Evolutionary conservation across 257 asterid genomes (phyloP).

Genomic region (Lithospermum erythrorhizon): DNA sequence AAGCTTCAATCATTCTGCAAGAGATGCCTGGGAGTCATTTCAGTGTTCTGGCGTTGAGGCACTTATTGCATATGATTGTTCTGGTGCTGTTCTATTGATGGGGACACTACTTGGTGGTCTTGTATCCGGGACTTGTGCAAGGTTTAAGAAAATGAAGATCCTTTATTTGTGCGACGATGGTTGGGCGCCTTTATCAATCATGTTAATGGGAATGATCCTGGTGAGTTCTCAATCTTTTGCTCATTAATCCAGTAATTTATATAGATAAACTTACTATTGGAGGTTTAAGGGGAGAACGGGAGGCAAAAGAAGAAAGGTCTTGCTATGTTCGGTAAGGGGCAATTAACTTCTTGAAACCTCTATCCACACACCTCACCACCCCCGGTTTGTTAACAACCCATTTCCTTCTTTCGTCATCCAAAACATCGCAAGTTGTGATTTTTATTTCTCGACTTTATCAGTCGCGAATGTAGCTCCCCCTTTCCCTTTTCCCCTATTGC

Average conservation of each 20-base stretch:
- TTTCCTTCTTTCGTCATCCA: no score
- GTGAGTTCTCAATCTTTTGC: conserved; percentile 22
- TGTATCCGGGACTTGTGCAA: conserved; percentile 73
- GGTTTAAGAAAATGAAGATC: conserved; percentile 65
- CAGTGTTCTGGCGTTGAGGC: conserved; percentile 96
- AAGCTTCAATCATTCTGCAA: conserved; percentile 87
- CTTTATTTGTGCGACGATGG: conserved; percentile 57
- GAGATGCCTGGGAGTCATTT: conserved; percentile 98
- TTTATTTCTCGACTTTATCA: neutral
- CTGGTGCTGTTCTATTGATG: conserved; percentile 93
- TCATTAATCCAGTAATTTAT: no score
- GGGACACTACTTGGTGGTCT: conserved; percentile 85
- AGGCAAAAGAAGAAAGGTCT: neutral
- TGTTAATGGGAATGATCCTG: conserved; percentile 98
- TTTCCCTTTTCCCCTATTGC: neutral
- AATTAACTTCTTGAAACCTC: no score
- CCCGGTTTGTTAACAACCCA: no score
- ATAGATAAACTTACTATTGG: neutral
- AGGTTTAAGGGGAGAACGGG: no score
- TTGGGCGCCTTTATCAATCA: conserved; percentile 92
- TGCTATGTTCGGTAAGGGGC: no score
- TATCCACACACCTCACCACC: no score
- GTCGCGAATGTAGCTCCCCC: neutral
- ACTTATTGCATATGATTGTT: conserved; percentile 87
- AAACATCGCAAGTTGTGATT: no score